These are phyloP conservation scores for Fusarium tuaranense DNA, from an alignment of 2,329 filamentous ascomycete species.

Conservation along the genomic window DNA sequence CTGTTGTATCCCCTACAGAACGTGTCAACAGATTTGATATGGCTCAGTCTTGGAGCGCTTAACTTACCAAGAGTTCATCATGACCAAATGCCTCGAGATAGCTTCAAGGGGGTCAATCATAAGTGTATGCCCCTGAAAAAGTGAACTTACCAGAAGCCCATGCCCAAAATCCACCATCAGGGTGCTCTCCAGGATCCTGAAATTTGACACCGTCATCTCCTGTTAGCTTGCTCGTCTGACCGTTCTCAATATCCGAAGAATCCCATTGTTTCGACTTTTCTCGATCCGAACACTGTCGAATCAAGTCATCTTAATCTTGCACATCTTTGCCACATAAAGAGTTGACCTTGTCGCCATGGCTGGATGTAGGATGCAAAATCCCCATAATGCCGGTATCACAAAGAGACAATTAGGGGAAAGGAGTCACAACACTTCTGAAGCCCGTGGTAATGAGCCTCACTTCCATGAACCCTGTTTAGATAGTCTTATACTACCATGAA, in stretches of 20 bases:
- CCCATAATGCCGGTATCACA: background rate
- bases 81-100: background rate
- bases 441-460: background rate
- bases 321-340: background rate
- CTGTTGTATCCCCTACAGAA: background rate
- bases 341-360: background rate
- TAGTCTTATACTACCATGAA: background rate
- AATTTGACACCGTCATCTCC: background rate
- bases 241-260: background rate
- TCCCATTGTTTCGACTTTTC: background rate
- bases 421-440: background rate
- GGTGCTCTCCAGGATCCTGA: background rate
- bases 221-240: background rate
- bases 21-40: background rate
- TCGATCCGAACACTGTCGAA: background rate
- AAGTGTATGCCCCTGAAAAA: background rate
- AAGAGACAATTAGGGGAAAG: background rate
- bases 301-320: background rate
- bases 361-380: background rate
- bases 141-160: background rate
- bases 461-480: background rate
- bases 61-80: background rate
- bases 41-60: accelerated
- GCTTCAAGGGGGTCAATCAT: background rate
- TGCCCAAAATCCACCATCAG: background rate